Base-by-base conservation (phyloP, 163 green algal species). In the Picocystis sp. region DNA sequence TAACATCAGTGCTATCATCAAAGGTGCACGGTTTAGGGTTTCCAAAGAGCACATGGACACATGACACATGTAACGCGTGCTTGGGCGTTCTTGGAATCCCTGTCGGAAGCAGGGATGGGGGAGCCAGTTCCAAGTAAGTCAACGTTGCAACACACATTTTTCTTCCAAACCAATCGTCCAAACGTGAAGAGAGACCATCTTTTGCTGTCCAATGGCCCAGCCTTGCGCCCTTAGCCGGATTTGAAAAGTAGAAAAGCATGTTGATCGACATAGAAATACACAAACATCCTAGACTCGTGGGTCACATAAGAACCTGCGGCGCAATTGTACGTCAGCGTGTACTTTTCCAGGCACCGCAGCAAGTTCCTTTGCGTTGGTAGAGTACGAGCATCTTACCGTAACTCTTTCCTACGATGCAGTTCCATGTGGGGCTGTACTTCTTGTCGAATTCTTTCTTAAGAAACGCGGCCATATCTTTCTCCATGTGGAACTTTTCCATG, bases 391-490 rank as follows among this genome's bases (percentile, higher is more conserved):
- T 25, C 61, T 21, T 53, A 83, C 83, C 89, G 69, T 96, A 98
- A 63, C 94, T 97, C 29, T 82, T 66, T 33, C 89, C 89, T 24
- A 98, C 89, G 47, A 98, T 92, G 77, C 84, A 95, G 76, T 98
- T 89, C 89, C 89, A 98, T 5, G 89, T 98, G 22, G 87, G 83
- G 58, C 86, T 87, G 74, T 94, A 84, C 69, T 93, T 94, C 59
- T 79, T 86, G 75, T 97, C 89, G 65, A 98, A 97, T 70, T 97
- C 86, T 69, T 97, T 97, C 74, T 98, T 98, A 61, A 98, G 92
- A 63, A 82, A 95, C 0, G 86, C 80, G 21, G 89, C 89, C 56
- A 98, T 94, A 64, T 98, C 89, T 76, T 95, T 96, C 70, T 98
- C 89, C n/a, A 97, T 82, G 57, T 87, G 93, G 72, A 81, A 94